Conservation (phyloP, 139 green algal genomes). For the Edaphochlamys debaryana region DNA sequence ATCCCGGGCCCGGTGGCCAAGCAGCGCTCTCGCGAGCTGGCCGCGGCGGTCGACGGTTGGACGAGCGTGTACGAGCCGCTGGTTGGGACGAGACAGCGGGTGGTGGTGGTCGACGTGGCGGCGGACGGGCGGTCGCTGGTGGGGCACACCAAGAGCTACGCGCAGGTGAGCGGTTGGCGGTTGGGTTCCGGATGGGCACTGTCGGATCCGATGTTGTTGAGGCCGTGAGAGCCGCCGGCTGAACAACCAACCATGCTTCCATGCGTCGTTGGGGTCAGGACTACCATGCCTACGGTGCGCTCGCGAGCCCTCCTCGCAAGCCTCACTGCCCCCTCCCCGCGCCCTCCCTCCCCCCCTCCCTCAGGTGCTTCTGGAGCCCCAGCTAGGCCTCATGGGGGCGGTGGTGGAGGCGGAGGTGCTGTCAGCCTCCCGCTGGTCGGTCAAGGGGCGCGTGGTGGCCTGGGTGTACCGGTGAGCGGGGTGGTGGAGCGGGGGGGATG, state of each 20-base stretch:
- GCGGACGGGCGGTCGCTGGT: constrained; percentile 80
- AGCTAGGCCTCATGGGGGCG: constrained; percentile 76
- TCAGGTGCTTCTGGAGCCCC: constrained; percentile 77
- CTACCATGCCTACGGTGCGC: background rate
- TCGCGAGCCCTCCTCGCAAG: background rate
- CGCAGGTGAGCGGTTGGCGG: constrained; percentile 80
- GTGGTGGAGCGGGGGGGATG: background rate
- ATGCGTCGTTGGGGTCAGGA: too few relatives aligned
- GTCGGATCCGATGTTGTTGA: background rate
- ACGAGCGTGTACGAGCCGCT: constrained; percentile 61
- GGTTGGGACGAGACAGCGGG: constrained; percentile 71
- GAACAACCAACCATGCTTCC: background rate
- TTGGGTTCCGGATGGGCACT: too few relatives aligned
- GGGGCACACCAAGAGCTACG: constrained; percentile 86
- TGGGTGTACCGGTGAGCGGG: constrained; percentile 54
- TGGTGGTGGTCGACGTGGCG: constrained; percentile 88
- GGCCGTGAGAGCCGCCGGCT: background rate
- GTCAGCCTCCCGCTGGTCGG: constrained; percentile 72
- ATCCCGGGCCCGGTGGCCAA: constrained; percentile 69
- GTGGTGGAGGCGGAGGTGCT: constrained; percentile 73
- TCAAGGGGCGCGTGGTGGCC: constrained; percentile 65
- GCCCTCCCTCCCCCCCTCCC: background rate
- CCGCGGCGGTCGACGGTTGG: constrained; percentile 78
- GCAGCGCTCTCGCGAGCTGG: constrained; percentile 54
- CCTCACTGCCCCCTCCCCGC: too few relatives aligned